Evolutionary conservation across 768 basidiomycete genomes (phyloP).

Genomic region (Naganishia vishniacii): DNA sequence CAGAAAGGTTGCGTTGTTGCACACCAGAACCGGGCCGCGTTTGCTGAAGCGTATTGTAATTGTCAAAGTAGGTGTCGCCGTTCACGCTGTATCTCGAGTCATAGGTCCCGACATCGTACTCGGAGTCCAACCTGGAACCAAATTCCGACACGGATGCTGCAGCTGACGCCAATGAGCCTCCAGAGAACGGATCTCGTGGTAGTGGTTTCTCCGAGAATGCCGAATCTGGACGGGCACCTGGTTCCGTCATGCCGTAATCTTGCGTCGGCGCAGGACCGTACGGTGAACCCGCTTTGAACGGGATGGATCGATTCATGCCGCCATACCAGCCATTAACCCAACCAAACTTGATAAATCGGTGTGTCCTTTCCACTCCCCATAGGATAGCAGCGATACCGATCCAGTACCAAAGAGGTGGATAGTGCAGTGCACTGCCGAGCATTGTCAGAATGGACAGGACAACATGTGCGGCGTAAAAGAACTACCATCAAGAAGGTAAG

Average conservation of each 20-base stretch:
- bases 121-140: conserved; percentile 6
- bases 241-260: conserved; percentile 2
- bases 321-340: conserved; percentile 59
- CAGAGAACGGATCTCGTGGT: conserved; percentile 19
- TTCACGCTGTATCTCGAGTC: conserved; percentile 15
- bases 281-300: conserved; percentile 31
- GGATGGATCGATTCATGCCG: conserved; percentile 24
- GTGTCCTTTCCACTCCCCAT: conserved; percentile 62
- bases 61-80: conserved; percentile 7
- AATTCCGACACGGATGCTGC: conserved; percentile 11
- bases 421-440: conserved; percentile 61
- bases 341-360: conserved; percentile 58
- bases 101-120: conserved; percentile 23
- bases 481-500: conserved; percentile 46
- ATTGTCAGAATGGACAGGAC: conserved; percentile 62
- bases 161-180: conserved; percentile 9
- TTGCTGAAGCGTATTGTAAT: neutral
- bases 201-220: neutral
- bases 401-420: conserved; percentile 64
- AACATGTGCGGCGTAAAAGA: conserved; percentile 64
- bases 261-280: conserved; percentile 19
- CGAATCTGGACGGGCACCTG: neutral
- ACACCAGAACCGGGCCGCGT: neutral
- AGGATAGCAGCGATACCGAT: conserved; percentile 60
- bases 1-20: neutral